A percentile compares a stretch with the other conserved stretches of the same genome.
Conservation (phyloP, 179 eudicot species). For the Drosera spatulata region DNA sequence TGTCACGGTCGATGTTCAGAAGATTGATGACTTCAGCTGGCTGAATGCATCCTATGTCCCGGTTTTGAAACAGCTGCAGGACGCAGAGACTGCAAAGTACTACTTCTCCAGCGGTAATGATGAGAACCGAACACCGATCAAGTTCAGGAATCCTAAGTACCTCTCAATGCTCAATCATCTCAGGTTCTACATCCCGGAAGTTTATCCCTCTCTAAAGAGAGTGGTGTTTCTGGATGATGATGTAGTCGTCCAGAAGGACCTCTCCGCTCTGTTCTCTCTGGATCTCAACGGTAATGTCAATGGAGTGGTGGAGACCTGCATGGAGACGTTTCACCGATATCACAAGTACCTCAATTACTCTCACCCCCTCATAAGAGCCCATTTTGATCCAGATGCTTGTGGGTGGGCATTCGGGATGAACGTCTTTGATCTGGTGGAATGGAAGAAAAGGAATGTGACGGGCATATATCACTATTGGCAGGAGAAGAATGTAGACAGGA, state of each 20-base stretch:
- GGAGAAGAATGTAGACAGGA: constrained; percentile 43
- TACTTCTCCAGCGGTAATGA: constrained; percentile 37
- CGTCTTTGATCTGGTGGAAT: constrained; percentile 59
- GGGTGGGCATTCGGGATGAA: constrained; percentile 92
- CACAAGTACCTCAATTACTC: constrained; percentile 74
- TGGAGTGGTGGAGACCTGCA: constrained; percentile 84
- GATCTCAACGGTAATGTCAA: constrained; percentile 79
- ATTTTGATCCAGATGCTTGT: constrained; percentile 80
- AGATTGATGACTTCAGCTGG: constrained; percentile 58
- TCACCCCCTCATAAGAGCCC: constrained; percentile 48
- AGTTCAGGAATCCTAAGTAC: constrained; percentile 52
- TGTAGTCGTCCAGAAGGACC: constrained; percentile 57
- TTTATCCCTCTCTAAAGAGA: constrained; percentile 63
- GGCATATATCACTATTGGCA: constrained; percentile 53
- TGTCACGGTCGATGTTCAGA: constrained; percentile 49
- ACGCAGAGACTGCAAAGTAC: constrained; percentile 19
- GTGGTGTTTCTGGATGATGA: constrained; percentile 68
- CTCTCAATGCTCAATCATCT: constrained; percentile 58
- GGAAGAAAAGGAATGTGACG: constrained; percentile 67
- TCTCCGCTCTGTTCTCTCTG: constrained; percentile 60
- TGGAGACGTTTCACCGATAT: constrained; percentile 67
- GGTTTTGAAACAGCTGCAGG: constrained; percentile 32
- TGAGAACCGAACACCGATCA: constrained; percentile 31
- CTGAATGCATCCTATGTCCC: constrained; percentile 62
- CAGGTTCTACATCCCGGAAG: constrained; percentile 62